Conservation (phyloP, 257 asterid genomes). For the Thymus quinquecostatus region DNA sequence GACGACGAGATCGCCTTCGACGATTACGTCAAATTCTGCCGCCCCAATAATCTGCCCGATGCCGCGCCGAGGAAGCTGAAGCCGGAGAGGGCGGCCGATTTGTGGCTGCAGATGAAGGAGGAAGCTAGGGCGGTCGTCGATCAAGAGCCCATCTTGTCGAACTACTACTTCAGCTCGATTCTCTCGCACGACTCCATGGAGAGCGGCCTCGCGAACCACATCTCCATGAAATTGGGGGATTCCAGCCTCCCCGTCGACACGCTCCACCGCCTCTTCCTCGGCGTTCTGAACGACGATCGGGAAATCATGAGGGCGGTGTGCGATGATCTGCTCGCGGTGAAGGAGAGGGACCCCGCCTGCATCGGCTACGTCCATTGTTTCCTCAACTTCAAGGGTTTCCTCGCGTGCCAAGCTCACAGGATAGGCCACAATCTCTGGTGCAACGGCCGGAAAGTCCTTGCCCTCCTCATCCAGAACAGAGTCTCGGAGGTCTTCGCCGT, state of each 20-base stretch:
- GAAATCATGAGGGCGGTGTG: conserved; percentile 55
- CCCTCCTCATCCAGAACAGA: conserved; percentile 72
- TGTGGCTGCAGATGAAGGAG: conserved; percentile 67
- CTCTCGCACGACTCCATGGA: conserved; percentile 65
- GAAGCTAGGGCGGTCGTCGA: conserved; percentile 72
- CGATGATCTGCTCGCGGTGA: conserved; percentile 72
- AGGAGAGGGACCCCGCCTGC: conserved; percentile 93
- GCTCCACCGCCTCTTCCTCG: conserved; percentile 56
- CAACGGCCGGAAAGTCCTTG: conserved; percentile 57
- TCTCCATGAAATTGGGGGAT: conserved; percentile 64
- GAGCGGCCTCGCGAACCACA: conserved; percentile 63
- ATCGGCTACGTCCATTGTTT: conserved; percentile 80
- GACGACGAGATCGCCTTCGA: conserved; percentile 42
- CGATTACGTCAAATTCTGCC: conserved; percentile 46
- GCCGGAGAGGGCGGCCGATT: conserved; percentile 31
- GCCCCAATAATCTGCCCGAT: conserved; percentile 45
- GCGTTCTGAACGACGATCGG: conserved; percentile 49
- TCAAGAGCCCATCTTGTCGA: conserved; percentile 71
- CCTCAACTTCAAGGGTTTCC: conserved; percentile 79
- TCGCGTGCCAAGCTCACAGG: conserved; percentile 80
- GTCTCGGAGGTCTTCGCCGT: conserved; percentile 83
- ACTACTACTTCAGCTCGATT: conserved; percentile 58
- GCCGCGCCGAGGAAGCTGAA: neutral
- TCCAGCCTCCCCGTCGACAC: conserved; percentile 54
- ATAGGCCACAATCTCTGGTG: conserved; percentile 75